Evolutionary conservation across 2,329 filamentous ascomycete genomes (phyloP), one percentile per base, ranked within the genome.

Genomic region (Fusarium neocosmosporiellum): DNA sequence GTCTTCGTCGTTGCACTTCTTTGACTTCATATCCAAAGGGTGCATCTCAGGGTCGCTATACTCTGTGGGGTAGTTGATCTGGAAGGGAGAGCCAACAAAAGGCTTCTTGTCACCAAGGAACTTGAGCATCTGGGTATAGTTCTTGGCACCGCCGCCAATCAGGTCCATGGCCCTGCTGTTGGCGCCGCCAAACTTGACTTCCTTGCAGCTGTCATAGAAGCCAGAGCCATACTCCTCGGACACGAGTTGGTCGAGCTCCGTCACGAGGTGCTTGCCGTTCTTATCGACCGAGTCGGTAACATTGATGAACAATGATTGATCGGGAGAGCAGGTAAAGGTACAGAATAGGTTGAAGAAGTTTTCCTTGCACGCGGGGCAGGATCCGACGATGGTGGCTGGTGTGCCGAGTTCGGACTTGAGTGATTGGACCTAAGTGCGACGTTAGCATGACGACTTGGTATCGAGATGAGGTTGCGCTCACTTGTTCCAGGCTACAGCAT

Each of bases 291-390:
- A 93, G 61, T 91, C 84, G 13, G 96, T 98, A 48, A 99, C 91
- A 78, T 99, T 99, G 80, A 99, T 87, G 79, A 99, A 99, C 0
- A 97, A 86, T 0, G 95, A 98, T 81, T 99, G 96, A 78, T 99
- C 93, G 7, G 97, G 96, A 6, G 96, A 99, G 85, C 97, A 99
- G 3, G 95, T 98, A 80, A 99, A 98, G 6, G 95, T 97, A 85
- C 96, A 99, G 83, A 99, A 99, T 50, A 97, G 87, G 84, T 99
- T 97, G 87, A 94, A 98, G 86, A 99, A 99, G 86, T 99, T 99
- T 78, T 95, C 93, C 83, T 96, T 97, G 88, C 96, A 99, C 34
- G 97, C 96, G 2, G 96, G 96, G 81, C 96, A 99, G 11, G 95
- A 94, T 29, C 95, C 92, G 80, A 99, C 95, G 79, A 99, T 93